Conservation (phyloP, 805 yeast species). For the Torulaspora gathmanii region DNA sequence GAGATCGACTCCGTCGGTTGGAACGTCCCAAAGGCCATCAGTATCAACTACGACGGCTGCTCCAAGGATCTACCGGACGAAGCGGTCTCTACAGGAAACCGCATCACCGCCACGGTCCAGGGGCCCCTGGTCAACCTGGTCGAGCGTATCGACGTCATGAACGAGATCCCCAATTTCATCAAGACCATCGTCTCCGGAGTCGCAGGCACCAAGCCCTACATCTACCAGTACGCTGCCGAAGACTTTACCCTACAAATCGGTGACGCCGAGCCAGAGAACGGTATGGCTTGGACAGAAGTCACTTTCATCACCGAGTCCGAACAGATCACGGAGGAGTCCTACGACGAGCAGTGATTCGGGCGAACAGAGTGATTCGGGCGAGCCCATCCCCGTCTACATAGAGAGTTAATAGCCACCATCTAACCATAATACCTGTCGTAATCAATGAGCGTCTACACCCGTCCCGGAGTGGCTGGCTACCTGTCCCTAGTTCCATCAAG, state of each 20-base stretch:
- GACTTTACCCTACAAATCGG: constrained; percentile 26
- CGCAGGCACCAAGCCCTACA: constrained; percentile 94
- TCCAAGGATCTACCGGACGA: constrained; percentile 43
- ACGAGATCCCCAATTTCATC: constrained; percentile 90
- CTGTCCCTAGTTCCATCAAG: neutral
- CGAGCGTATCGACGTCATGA: constrained; percentile 96
- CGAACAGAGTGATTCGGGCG: neutral
- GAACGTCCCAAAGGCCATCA: constrained; percentile 73
- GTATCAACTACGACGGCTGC: constrained; percentile 53
- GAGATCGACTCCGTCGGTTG: constrained; percentile 79
- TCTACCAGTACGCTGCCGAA: constrained; percentile 81
- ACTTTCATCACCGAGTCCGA: constrained; percentile 35
- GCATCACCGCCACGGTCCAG: constrained; percentile 45
- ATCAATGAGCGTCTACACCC: neutral
- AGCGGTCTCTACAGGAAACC: constrained; percentile 34
- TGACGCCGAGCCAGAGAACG: constrained; percentile 21
- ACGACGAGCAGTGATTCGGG: constrained; percentile 12
- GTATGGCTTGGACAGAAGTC: constrained; percentile 35
- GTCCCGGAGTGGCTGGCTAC: neutral
- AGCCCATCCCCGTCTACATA: neutral
- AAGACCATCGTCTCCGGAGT: constrained; percentile 91
- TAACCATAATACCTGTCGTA: neutral
- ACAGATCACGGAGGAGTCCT: constrained; percentile 27
- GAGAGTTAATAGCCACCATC: constrained; percentile 1
- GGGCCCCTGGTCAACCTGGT: constrained; percentile 62